Percentiles rank a stretch among this genome's conserved stretches.
These are phyloP conservation scores for Talaromyces sp. DNA, from an alignment of 2,329 filamentous ascomycete genomes.

Conservation along the genomic window DNA sequence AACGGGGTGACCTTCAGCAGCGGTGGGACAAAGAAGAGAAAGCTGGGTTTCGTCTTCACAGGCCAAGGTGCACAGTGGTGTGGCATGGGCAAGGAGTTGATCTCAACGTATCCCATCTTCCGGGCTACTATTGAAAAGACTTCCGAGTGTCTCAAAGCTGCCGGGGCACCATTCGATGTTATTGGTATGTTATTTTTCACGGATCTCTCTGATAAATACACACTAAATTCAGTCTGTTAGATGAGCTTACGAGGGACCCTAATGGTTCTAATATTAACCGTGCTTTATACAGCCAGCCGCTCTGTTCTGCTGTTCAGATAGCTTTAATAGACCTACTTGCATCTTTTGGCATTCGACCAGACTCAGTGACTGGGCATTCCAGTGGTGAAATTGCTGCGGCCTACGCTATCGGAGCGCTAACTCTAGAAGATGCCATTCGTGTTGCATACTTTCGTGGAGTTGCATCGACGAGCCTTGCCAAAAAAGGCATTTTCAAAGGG, in stretches of 20 bases:
- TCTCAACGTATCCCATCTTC: constrained; percentile 14
- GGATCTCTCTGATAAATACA: background rate
- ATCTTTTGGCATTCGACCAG: constrained; percentile 20
- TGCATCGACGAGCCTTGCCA: constrained; percentile 15
- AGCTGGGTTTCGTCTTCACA: constrained; percentile 22
- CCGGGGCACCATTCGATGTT: background rate
- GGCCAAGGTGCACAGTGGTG: constrained; percentile 25
- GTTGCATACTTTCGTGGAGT: constrained; percentile 21
- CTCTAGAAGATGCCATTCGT: constrained; percentile 19
- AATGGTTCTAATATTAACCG: constrained; percentile 1
- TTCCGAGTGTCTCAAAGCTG: background rate
- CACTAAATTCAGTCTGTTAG: background rate
- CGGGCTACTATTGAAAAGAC: background rate
- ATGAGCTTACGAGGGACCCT: background rate
- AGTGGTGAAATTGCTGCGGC: constrained; percentile 29
- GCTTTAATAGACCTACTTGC: constrained; percentile 23
- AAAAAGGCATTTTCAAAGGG: background rate
- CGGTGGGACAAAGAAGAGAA: background rate
- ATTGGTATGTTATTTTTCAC: background rate
- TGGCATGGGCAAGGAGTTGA: constrained; percentile 21
- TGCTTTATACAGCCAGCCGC: constrained; percentile 19
- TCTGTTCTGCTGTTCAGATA: constrained; percentile 25
- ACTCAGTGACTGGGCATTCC: constrained; percentile 24
- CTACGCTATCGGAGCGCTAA: constrained; percentile 14
- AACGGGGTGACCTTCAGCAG: background rate